phyloP scores from a whole-genome alignment of 140 eudicot species.

The Oenanthe javanica region DNA sequence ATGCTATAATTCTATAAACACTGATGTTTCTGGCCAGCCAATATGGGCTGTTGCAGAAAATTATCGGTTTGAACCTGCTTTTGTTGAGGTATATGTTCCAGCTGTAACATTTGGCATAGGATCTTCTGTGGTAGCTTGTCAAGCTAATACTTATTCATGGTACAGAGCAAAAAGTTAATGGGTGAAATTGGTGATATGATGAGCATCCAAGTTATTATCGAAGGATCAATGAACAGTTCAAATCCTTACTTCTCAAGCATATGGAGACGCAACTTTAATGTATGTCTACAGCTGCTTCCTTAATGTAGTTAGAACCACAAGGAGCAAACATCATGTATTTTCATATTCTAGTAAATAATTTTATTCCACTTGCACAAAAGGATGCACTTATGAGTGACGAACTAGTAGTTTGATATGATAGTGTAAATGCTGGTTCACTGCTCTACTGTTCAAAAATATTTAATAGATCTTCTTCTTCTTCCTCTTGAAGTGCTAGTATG shows the following conservation, averaged over 20 bases:
- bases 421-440: neutral
- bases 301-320: neutral
- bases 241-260: conserved; percentile 94
- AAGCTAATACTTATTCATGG: conserved; percentile 8
- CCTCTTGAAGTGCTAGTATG: too few relatives aligned
- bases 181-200: conserved; percentile 83
- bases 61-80: conserved; percentile 82
- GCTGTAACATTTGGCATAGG: conserved; percentile 9
- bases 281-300: conserved; percentile 1
- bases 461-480: too few relatives aligned
- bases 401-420: neutral
- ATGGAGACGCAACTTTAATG: conserved; percentile 81
- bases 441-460: too few relatives aligned
- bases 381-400: neutral
- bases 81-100: conserved; percentile 56
- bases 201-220: conserved; percentile 81
- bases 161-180: conserved; percentile 70
- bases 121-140: neutral
- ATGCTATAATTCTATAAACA: conserved; percentile 30
- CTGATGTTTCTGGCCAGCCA: conserved; percentile 30
- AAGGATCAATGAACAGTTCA: conserved; percentile 97
- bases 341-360: neutral
- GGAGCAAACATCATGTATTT: neutral
- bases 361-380: neutral
- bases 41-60: conserved; percentile 90